Percentiles rank a stretch among this genome's conserved stretches.
These are phyloP conservation scores for Pseudohyphozyma bogoriensis DNA, from an alignment of 768 basidiomycete genomes.

Conservation along the genomic window DNA sequence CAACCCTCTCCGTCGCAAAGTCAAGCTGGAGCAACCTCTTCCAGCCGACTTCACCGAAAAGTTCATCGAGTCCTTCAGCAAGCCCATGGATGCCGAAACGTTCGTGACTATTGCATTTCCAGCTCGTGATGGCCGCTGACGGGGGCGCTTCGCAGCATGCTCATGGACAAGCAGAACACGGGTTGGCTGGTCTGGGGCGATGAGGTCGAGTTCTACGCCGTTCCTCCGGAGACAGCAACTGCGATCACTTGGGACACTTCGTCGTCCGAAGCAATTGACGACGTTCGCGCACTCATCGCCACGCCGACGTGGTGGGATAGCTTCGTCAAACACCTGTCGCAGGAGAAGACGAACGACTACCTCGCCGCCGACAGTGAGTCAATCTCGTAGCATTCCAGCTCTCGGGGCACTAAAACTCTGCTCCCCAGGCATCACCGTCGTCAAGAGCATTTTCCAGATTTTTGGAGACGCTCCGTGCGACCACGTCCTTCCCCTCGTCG, in stretches of 20 bases:
- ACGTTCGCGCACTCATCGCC: conserved; percentile 15
- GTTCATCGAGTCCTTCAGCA: conserved; percentile 51
- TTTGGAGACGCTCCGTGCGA: conserved; percentile 62
- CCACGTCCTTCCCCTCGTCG: conserved; percentile 50
- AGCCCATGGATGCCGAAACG: conserved; percentile 41
- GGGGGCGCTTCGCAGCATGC: conserved; percentile 25
- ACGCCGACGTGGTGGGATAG: conserved; percentile 28
- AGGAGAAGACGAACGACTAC: conserved; percentile 31
- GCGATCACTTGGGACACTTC: conserved; percentile 24
- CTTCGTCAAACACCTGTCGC: conserved; percentile 25
- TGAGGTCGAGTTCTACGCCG: conserved; percentile 31
- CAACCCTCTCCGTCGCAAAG: conserved; percentile 54
- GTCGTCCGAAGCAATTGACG: conserved; percentile 13
- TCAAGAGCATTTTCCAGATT: conserved; percentile 54
- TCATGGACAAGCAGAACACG: conserved; percentile 37
- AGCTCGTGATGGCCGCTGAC: background rate
- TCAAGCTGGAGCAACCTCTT: conserved; percentile 40
- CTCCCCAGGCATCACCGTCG: conserved; percentile 32
- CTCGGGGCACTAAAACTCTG: background rate
- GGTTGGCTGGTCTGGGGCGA: conserved; percentile 43
- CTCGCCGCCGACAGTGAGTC: conserved; percentile 43
- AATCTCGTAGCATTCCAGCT: conserved; percentile 29
- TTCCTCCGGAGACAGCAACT: conserved; percentile 12
- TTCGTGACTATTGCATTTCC: background rate
- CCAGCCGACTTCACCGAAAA: conserved; percentile 45